These are phyloP conservation scores for Diplodia seriata DNA, from an alignment of 2,329 filamentous ascomycete species.

Conservation along the genomic window DNA sequence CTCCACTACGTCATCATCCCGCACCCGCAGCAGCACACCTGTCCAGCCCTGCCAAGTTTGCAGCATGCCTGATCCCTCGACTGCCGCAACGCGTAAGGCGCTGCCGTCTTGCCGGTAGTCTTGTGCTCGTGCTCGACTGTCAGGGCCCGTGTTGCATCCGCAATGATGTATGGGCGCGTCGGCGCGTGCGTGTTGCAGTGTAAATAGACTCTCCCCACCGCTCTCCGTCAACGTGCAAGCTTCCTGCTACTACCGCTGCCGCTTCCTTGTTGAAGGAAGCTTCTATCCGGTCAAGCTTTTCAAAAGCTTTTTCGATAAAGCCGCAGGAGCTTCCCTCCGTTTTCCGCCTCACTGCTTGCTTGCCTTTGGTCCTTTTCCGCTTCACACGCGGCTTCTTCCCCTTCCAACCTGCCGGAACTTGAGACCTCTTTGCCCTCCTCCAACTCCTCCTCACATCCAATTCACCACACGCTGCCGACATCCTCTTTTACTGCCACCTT, in stretches of 20 bases:
- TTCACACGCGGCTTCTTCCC: not conserved
- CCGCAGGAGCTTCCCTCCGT: not conserved
- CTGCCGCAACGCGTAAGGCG: slow-evolving; percentile 13
- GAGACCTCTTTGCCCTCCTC: not conserved
- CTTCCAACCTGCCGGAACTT: not conserved
- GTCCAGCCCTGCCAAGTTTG: slow-evolving; percentile 20
- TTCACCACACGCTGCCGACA: not conserved
- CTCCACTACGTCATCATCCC: slow-evolving; percentile 3
- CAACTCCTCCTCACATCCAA: not conserved
- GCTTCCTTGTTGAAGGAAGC: not conserved
- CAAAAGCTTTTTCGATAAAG: not conserved
- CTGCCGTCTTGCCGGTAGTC: not conserved
- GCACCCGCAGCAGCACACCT: not conserved
- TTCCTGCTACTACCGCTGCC: not conserved
- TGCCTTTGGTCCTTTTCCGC: not conserved
- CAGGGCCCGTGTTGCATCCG: not conserved
- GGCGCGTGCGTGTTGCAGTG: not conserved
- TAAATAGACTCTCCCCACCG: slow-evolving; percentile 1
- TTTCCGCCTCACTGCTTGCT: not conserved
- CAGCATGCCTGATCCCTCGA: not conserved
- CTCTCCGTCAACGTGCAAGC: not conserved
- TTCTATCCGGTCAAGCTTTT: not conserved
- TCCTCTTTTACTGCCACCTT: not conserved
- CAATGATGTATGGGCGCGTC: slow-evolving; percentile 15
- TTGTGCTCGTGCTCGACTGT: not conserved